These are phyloP conservation scores for Phaeosphaeria sp. DNA, from an alignment of 2,329 filamentous ascomycete genomes.

Conservation along the genomic window DNA sequence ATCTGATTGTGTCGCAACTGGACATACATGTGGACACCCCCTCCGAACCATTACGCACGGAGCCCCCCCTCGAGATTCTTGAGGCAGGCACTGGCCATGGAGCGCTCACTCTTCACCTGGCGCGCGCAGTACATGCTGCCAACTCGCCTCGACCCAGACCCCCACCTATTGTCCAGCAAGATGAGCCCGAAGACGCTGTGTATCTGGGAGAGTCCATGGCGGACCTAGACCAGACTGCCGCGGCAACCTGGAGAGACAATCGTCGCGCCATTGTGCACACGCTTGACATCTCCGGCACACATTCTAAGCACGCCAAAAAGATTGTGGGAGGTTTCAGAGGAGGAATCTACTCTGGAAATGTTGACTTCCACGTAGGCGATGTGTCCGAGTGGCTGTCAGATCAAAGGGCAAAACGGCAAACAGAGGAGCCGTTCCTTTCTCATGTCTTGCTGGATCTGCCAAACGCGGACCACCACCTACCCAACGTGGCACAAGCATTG, in stretches of 20 bases:
- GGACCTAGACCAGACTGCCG: constrained; percentile 35
- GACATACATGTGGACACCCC: constrained; percentile 68
- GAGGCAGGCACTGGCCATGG: constrained; percentile 89
- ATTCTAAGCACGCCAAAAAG: constrained; percentile 69
- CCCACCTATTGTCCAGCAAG: constrained; percentile 14
- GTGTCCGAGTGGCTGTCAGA: constrained; percentile 68
- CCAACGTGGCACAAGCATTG: constrained; percentile 63
- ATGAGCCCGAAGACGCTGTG: constrained; percentile 36
- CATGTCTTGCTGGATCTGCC: constrained; percentile 79
- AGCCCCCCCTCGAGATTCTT: constrained; percentile 71
- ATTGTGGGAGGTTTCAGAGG: constrained; percentile 71
- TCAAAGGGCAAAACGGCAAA: constrained; percentile 47
- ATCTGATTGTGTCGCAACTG: constrained; percentile 75
- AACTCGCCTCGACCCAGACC: constrained; percentile 62
- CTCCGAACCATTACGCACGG: constrained; percentile 39
- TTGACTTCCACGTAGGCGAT: constrained; percentile 76
- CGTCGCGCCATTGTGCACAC: constrained; percentile 77
- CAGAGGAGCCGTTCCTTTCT: constrained; percentile 67
- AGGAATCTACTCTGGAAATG: constrained; percentile 71
- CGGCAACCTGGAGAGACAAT: constrained; percentile 47
- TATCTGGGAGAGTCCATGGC: constrained; percentile 42
- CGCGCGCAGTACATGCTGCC: constrained; percentile 76
- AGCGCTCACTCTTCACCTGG: constrained; percentile 75
- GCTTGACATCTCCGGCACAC: constrained; percentile 68
- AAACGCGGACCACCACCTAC: constrained; percentile 61